Base-by-base conservation (phyloP, 1,284 basidiomycete genomes). In the Ceratobasidium sp. region DNA sequence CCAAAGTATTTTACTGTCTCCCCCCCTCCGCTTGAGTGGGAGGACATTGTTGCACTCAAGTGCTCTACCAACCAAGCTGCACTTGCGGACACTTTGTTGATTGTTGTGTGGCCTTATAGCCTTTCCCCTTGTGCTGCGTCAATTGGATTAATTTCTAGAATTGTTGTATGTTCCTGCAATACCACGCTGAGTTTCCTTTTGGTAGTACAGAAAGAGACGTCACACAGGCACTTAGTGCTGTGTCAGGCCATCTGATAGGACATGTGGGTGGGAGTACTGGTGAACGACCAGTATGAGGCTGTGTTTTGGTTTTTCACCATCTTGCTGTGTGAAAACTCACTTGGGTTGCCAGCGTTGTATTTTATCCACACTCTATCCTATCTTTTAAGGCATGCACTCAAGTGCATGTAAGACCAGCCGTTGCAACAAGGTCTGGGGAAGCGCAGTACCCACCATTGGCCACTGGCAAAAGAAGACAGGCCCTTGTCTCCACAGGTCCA, bases 81-180 rank as follows among this genome's bases (percentile, higher is more conserved):
- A 23, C 20, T 56, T 56, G 54, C 54, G 23, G 54, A 26, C 54
- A 56, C n/a, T 56, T 56, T 56, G 54, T 56, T 17, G 5, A n/a
- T 56, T n/a, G 54, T 56, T 56, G 20, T 56, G 54, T 56, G 54
- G 54, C 54, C 54, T 56, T 56, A 56, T 26, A 56, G 54, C 54
- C 54, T 56, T 56, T 56, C 54, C 20, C 54, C 54, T 56, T 3
- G 15, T 56, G 54, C 54, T 56, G 26, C 15, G 54, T 56, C 20
- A 17, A 23, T 56, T 17, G 54, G 54, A 56, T 56, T 56, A 56
- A 23, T 56, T 56, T 56, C 54, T 17, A 17, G 23, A 56, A 23
- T 56, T 4, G 33, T 33, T 4, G 4, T 33, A 33, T 4, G 33
- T 33, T 33, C 33, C 33, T 33, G 33, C 33, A 33, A 33, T 33